A percentile compares a stretch with the other conserved stretches of the same genome.
phyloP scores from a whole-genome alignment of 495 filamentous ascomycete species.

The Elasticomyces elasticus region DNA sequence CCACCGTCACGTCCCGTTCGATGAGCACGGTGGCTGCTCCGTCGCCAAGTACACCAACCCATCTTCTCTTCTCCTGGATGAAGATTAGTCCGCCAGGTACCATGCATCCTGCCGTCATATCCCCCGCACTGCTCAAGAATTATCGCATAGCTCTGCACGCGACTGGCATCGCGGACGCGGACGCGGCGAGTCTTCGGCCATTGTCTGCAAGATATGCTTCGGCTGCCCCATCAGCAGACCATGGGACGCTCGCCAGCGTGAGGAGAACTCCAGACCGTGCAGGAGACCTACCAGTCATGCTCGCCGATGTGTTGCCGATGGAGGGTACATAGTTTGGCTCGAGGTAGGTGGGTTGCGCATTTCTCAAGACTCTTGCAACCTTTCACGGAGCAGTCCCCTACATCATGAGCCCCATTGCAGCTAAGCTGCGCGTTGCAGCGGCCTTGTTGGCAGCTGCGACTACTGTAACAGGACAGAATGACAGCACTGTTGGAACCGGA shows the following conservation, averaged over 20 bases:
- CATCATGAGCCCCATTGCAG: neutral
- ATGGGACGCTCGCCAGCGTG: neutral
- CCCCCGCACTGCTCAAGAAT: slow-evolving; percentile 1
- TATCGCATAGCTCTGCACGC: no score
- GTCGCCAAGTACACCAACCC: neutral
- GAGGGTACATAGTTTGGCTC: neutral
- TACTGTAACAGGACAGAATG: slow-evolving; percentile 1
- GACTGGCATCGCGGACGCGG: no score
- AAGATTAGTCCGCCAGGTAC: slow-evolving; percentile 4
- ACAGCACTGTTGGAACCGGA: neutral
- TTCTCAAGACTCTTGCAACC: no score
- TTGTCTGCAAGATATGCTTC: neutral
- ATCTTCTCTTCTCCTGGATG: neutral
- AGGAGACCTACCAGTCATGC: neutral
- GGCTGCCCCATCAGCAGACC: neutral
- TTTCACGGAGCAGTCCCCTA: no score
- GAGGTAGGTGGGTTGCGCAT: no score
- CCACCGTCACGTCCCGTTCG: neutral
- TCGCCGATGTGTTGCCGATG: neutral
- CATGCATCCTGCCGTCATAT: neutral
- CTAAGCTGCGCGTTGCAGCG: neutral
- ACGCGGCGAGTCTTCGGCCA: neutral
- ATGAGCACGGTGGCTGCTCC: no score
- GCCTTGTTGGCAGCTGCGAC: neutral
- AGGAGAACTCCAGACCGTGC: no score